Percentiles rank a stretch among this genome's conserved stretches.
Evolutionary conservation across 768 basidiomycete species (phyloP).

Genomic region (Cystobasidium tubakii): DNA sequence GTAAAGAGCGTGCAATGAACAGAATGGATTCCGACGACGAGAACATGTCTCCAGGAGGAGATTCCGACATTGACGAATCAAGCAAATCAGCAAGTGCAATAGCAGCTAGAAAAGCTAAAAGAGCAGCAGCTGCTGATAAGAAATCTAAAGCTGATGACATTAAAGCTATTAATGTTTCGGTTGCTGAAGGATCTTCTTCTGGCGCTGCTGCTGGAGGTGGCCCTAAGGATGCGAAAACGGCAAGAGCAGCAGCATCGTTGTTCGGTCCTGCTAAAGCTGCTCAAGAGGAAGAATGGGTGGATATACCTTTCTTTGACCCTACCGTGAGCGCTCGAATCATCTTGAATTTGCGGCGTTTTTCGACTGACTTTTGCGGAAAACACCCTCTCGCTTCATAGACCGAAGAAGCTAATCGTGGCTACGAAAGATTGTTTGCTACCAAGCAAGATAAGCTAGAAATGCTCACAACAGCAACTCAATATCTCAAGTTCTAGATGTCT

Average conservation of each 20-base stretch:
- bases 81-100: slow-evolving; percentile 16
- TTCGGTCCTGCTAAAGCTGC: slow-evolving; percentile 37
- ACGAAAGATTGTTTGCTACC: slow-evolving; percentile 22
- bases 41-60: not conserved
- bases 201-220: not conserved
- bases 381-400: not conserved
- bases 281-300: slow-evolving; percentile 29
- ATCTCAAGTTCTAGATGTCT: slow-evolving; percentile 9
- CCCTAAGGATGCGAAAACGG: slow-evolving; percentile 17
- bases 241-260: slow-evolving; percentile 32
- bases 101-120: slow-evolving; percentile 24
- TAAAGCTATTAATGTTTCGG: slow-evolving; percentile 16
- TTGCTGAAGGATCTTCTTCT: slow-evolving; percentile 14
- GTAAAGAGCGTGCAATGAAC: slow-evolving; percentile 38
- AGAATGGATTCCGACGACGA: slow-evolving; percentile 39
- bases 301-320: slow-evolving; percentile 32
- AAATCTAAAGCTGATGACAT: slow-evolving; percentile 17
- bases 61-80: slow-evolving; percentile 25
- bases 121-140: slow-evolving; percentile 19
- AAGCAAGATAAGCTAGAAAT: slow-evolving; percentile 26
- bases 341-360: too few relatives aligned
- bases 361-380: too few relatives aligned
- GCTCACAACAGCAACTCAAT: slow-evolving; percentile 28
- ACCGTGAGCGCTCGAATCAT: not conserved
- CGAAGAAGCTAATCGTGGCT: slow-evolving; percentile 26